Evolutionary conservation across 2,329 filamentous ascomycete species (phyloP).

Genomic region (Aureobasidium uvarum): DNA sequence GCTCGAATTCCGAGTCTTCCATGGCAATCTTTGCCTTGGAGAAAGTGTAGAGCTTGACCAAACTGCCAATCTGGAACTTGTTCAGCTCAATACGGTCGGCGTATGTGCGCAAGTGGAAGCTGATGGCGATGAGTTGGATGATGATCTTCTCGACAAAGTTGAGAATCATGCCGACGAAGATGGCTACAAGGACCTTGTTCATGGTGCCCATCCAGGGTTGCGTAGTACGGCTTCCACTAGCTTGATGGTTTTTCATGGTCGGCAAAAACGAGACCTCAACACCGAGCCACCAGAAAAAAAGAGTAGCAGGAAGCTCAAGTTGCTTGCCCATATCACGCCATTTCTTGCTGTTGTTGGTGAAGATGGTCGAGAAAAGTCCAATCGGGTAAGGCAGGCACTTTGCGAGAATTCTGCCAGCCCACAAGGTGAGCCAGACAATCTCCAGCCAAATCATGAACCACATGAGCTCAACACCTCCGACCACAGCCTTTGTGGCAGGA

Average conservation of each 20-base stretch:
- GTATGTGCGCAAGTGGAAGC: slow-evolving; percentile 89
- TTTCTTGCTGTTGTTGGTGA: slow-evolving; percentile 87
- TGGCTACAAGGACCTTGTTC: slow-evolving; percentile 79
- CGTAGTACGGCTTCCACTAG: slow-evolving; percentile 52
- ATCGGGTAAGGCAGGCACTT: slow-evolving; percentile 64
- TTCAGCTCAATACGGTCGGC: slow-evolving; percentile 87
- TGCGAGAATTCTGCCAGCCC: slow-evolving; percentile 67
- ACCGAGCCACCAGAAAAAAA: slow-evolving; percentile 91
- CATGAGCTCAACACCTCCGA: slow-evolving; percentile 72
- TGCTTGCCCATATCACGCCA: slow-evolving; percentile 87
- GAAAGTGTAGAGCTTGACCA: slow-evolving; percentile 63
- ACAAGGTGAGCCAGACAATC: slow-evolving; percentile 87
- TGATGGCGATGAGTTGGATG: slow-evolving; percentile 91
- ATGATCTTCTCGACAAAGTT: slow-evolving; percentile 91
- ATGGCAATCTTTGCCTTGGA: slow-evolving; percentile 64
- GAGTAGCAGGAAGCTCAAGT: slow-evolving; percentile 77
- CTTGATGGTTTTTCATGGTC: slow-evolving; percentile 68
- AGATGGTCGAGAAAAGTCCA: slow-evolving; percentile 65
- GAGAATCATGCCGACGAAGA: slow-evolving; percentile 76
- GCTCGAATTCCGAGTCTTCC: slow-evolving; percentile 74
- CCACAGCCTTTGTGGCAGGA: slow-evolving; percentile 50
- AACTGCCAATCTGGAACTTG: slow-evolving; percentile 76
- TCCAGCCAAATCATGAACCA: slow-evolving; percentile 98
- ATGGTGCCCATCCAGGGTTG: slow-evolving; percentile 71
- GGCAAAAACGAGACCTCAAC: slow-evolving; percentile 83